These are phyloP conservation scores for Aspergillus ostianus DNA, from an alignment of 495 filamentous ascomycete species.

Conservation along the genomic window DNA sequence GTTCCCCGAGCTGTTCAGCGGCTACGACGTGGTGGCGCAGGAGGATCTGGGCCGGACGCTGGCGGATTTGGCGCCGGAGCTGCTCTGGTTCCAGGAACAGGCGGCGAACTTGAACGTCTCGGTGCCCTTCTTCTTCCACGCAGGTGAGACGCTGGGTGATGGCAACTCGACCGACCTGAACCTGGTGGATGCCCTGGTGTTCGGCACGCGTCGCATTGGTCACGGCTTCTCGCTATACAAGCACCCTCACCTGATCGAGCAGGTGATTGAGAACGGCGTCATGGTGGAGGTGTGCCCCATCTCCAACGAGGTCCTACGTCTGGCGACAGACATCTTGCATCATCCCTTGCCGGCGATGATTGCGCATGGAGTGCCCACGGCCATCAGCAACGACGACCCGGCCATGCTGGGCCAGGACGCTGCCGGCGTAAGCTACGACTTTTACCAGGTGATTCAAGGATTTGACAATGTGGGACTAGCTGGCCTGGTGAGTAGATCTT, in stretches of 20 bases:
- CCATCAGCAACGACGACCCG: constrained; percentile 25
- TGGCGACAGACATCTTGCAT: constrained; percentile 17
- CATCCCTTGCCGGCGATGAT: constrained; percentile 25
- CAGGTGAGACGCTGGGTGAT: constrained; percentile 24
- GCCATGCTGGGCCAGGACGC: constrained; percentile 21
- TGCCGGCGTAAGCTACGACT: constrained; percentile 21
- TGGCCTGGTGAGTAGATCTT: constrained; percentile 13
- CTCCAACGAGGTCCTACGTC: constrained; percentile 24
- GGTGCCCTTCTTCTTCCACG: constrained; percentile 26
- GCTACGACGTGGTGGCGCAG: constrained; percentile 23
- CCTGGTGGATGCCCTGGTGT: constrained; percentile 20
- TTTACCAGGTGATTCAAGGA: constrained; percentile 21
- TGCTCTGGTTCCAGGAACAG: constrained; percentile 24
- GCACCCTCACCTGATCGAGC: constrained; percentile 20
- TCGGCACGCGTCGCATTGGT: constrained; percentile 23
- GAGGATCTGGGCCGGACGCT: constrained; percentile 24
- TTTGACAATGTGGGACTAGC: constrained; percentile 23
- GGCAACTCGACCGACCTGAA: constrained; percentile 24
- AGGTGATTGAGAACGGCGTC: constrained; percentile 16
- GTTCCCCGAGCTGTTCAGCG: constrained; percentile 22
- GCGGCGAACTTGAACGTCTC: constrained; percentile 12
- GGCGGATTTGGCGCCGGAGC: constrained; percentile 16
- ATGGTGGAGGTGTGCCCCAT: constrained; percentile 26
- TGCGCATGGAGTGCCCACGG: constrained; percentile 20
- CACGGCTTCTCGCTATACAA: constrained; percentile 26